Conservation (phyloP, 192 early-diverging fungal species). For the Jimgerdemannia lactiflua region DNA sequence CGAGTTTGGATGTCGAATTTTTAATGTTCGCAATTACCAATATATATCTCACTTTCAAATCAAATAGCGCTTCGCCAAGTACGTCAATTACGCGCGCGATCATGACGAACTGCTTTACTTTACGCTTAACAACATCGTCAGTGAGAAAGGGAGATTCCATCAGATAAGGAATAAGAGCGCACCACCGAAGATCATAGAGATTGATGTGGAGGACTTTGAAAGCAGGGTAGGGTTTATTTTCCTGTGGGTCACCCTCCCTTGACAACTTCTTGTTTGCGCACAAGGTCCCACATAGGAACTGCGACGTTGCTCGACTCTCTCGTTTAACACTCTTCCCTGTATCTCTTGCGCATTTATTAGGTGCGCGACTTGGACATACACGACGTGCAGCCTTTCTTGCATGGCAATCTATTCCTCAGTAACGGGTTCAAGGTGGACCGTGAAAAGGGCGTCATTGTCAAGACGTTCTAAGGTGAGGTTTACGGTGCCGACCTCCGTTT, state of each 20-base stretch:
- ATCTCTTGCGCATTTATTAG: constrained; percentile 2
- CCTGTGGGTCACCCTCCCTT: not conserved
- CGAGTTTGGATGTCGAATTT: not conserved
- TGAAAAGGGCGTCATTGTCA: constrained; percentile 34
- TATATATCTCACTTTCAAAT: not conserved
- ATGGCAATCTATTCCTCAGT: constrained; percentile 45
- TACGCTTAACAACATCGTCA: constrained; percentile 67
- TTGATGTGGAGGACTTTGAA: constrained; percentile 66
- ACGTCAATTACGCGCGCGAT: constrained; percentile 74
- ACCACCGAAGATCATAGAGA: constrained; percentile 54
- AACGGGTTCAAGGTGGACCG: constrained; percentile 41
- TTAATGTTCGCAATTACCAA: not conserved
- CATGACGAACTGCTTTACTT: constrained; percentile 79
- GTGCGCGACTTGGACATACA: constrained; percentile 60
- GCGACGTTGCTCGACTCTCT: not conserved
- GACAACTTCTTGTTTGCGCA: constrained; percentile 8
- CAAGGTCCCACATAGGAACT: not conserved
- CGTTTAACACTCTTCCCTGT: not conserved
- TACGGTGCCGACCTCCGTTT: too few species aligned
- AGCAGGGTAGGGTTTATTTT: constrained; percentile 20
- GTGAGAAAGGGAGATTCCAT: constrained; percentile 73
- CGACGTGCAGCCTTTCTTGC: constrained; percentile 60
- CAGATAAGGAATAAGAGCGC: constrained; percentile 54
- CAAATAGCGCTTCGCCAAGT: constrained; percentile 76
- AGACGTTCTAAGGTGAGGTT: constrained; percentile 9